Evolutionary conservation across 2,329 filamentous ascomycete species (phyloP).

Genomic region (Paraconiothyrium brasiliense): DNA sequence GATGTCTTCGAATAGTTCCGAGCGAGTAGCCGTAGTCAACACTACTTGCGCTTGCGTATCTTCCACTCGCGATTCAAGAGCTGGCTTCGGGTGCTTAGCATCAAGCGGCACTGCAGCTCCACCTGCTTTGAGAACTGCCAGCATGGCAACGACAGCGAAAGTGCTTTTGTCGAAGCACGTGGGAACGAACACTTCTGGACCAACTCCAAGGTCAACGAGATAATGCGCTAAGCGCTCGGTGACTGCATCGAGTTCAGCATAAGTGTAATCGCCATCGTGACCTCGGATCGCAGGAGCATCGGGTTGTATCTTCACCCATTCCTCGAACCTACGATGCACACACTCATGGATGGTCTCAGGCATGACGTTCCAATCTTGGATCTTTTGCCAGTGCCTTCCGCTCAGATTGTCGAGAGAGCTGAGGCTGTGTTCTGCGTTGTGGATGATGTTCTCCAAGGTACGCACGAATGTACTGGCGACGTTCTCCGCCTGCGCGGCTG

Average conservation of each 20-base stretch:
- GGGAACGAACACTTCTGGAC: conserved; percentile 45
- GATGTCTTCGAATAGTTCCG: conserved; percentile 52
- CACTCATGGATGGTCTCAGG: conserved; percentile 42
- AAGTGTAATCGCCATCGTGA: conserved; percentile 46
- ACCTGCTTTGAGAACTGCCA: conserved; percentile 51
- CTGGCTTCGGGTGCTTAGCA: conserved; percentile 42
- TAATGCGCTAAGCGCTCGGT: conserved; percentile 40
- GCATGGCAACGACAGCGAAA: conserved; percentile 49
- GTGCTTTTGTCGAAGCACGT: conserved; percentile 52
- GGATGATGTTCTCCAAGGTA: conserved; percentile 49
- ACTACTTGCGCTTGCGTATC: conserved; percentile 53
- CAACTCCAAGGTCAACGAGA: conserved; percentile 41
- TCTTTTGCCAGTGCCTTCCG: conserved; percentile 43
- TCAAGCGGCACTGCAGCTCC: conserved; percentile 50
- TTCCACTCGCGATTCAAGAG: conserved; percentile 51
- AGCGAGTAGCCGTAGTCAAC: conserved; percentile 49
- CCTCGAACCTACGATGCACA: conserved; percentile 41
- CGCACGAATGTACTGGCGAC: conserved; percentile 43
- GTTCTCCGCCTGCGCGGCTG: conserved; percentile 41
- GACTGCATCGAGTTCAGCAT: conserved; percentile 38
- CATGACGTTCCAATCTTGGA: conserved; percentile 44
- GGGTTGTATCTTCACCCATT: conserved; percentile 35
- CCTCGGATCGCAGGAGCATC: conserved; percentile 42
- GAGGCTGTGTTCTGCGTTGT: conserved; percentile 45
- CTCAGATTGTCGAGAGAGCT: conserved; percentile 51